Evolutionary conservation across 179 eudicot species (phyloP).

Genomic region (Gypsophila paniculata): DNA sequence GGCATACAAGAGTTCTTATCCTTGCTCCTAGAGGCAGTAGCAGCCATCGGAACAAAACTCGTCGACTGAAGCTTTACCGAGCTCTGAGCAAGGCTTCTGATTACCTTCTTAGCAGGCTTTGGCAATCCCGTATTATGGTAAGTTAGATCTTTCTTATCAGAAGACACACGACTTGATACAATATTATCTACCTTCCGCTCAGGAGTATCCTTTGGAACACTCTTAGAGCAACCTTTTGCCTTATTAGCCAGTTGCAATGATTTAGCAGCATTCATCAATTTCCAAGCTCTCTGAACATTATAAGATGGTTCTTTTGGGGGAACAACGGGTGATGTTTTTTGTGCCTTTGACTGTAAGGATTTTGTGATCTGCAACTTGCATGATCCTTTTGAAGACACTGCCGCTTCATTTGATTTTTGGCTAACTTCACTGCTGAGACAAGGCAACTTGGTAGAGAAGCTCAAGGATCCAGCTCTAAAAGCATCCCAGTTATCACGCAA

Average conservation of each 20-base stretch:
- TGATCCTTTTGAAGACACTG: slow-evolving; percentile 16
- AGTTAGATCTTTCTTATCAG: slow-evolving; percentile 24
- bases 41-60: slow-evolving; percentile 8
- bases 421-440: slow-evolving; percentile 19
- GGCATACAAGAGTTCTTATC: slow-evolving; percentile 17
- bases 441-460: slow-evolving; percentile 37
- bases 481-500: slow-evolving; percentile 81
- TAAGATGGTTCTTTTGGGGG: slow-evolving; percentile 20
- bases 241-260: slow-evolving; percentile 33
- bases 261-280: slow-evolving; percentile 61
- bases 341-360: slow-evolving; percentile 26
- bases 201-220: slow-evolving; percentile 20
- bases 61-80: slow-evolving; percentile 23
- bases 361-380: slow-evolving; percentile 22
- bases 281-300: slow-evolving; percentile 79
- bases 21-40: slow-evolving; percentile 17
- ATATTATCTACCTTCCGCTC: slow-evolving; percentile 18
- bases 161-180: slow-evolving; percentile 20
- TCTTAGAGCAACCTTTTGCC: slow-evolving; percentile 30
- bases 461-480: slow-evolving; percentile 54
- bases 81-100: slow-evolving; percentile 24
- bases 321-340: slow-evolving; percentile 18
- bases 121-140: slow-evolving; percentile 19
- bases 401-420: slow-evolving; percentile 14
- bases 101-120: slow-evolving; percentile 20